Percentiles rank a stretch among this genome's conserved stretches.
phyloP scores from a whole-genome alignment of 768 basidiomycete genomes.

The Termitomyces sp. region DNA sequence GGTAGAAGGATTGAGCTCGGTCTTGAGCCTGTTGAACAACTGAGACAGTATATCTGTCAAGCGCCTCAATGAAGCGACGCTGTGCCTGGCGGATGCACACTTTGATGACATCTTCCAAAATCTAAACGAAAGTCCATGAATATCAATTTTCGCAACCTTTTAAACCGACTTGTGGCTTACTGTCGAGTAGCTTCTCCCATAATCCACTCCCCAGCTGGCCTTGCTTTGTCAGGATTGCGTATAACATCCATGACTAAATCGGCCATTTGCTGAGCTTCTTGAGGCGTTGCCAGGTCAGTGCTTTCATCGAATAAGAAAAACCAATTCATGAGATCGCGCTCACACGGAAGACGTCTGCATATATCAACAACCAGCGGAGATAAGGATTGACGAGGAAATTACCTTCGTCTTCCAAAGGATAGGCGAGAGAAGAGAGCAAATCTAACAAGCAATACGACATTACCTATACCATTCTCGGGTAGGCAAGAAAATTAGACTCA shows the following conservation, averaged over 20 bases:
- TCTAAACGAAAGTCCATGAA: no score
- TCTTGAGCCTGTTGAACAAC: not conserved
- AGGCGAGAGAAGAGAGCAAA: not conserved
- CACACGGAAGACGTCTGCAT: not conserved
- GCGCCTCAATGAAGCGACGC: not conserved
- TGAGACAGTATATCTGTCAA: not conserved
- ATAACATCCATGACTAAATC: not conserved
- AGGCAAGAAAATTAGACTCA: not conserved
- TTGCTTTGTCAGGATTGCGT: not conserved
- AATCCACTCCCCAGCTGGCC: not conserved
- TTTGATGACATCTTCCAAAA: not conserved
- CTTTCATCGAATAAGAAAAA: not conserved
- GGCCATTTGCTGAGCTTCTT: not conserved
- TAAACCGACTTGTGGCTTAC: not conserved
- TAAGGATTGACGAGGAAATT: not conserved
- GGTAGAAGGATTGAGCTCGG: not conserved
- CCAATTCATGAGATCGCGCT: not conserved
- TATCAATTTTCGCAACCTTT: not conserved
- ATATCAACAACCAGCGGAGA: not conserved
- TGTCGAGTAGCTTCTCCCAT: not conserved
- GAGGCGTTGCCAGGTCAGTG: not conserved
- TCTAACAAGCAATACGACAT: not conserved
- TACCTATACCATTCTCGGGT: not conserved
- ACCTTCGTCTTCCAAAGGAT: not conserved
- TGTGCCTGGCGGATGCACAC: not conserved